phyloP scores from a whole-genome alignment of 768 basidiomycete genomes.

The Xerocomus brunneocitrinus region DNA sequence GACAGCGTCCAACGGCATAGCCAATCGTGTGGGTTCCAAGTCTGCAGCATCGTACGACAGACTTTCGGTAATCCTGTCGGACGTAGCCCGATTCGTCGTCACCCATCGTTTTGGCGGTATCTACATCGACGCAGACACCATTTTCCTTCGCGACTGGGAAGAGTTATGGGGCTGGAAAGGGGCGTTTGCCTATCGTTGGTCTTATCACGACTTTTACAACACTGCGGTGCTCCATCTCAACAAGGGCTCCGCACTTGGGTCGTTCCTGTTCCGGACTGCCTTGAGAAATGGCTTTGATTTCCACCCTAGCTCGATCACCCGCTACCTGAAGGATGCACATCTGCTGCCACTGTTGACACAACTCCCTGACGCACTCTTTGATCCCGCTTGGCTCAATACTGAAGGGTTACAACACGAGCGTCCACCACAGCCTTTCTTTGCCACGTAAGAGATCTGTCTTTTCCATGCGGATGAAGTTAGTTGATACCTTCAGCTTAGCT shows the following conservation, averaged over 20 bases:
- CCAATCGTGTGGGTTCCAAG: conserved; percentile 50
- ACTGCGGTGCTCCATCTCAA: conserved; percentile 69
- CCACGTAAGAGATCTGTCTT: conserved; percentile 43
- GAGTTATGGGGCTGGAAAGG: neutral
- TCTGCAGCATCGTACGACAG: conserved; percentile 65
- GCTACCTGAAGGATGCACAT: conserved; percentile 38
- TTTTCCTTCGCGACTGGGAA: conserved; percentile 89
- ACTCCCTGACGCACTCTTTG: conserved; percentile 66
- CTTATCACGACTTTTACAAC: conserved; percentile 87
- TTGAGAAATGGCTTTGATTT: conserved; percentile 90
- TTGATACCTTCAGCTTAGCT: neutral
- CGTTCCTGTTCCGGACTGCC: conserved; percentile 89
- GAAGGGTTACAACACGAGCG: conserved; percentile 82
- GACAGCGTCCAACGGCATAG: neutral
- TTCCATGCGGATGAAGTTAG: neutral
- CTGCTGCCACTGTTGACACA: conserved; percentile 73
- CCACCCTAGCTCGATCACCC: conserved; percentile 88
- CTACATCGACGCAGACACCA: conserved; percentile 91
- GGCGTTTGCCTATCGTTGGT: conserved; percentile 61
- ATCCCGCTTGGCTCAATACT: conserved; percentile 84
- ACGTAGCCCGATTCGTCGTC: conserved; percentile 95
- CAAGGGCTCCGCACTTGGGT: conserved; percentile 37
- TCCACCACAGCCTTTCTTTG: conserved; percentile 90
- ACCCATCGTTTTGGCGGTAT: conserved; percentile 93
- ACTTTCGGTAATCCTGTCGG: conserved; percentile 86